Conservation (phyloP, 495 filamentous ascomycete species). For the Filosporella fistucella region DNA sequence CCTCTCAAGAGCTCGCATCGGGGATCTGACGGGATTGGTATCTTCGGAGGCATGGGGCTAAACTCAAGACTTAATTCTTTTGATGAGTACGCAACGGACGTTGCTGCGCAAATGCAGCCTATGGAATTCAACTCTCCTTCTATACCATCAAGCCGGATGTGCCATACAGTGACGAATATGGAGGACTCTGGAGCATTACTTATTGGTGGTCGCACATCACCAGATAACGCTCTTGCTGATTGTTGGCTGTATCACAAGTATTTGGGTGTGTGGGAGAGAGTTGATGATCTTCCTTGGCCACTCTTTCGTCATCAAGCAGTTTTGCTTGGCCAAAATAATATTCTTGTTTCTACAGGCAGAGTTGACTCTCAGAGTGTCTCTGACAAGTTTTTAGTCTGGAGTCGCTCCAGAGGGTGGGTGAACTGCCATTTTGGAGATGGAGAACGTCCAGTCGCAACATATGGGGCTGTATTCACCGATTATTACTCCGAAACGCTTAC, state of each 20-base stretch:
- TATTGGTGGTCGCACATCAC: conserved; percentile 75
- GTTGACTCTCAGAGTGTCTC: conserved; percentile 49
- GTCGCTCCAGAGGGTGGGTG: conserved; percentile 39
- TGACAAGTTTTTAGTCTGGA: conserved; percentile 63
- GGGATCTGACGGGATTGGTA: conserved; percentile 14
- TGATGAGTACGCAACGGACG: conserved; percentile 45
- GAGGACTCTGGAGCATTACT: conserved; percentile 50
- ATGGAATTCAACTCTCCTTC: not conserved
- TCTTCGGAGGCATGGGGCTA: conserved; percentile 57
- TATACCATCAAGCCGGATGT: conserved; percentile 57
- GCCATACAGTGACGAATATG: conserved; percentile 67
- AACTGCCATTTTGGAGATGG: conserved; percentile 26
- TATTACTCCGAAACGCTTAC: not conserved
- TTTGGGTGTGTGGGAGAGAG: conserved; percentile 49
- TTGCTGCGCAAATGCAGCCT: not conserved
- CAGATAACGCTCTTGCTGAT: conserved; percentile 57
- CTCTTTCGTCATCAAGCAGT: conserved; percentile 72
- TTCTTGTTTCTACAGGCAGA: conserved; percentile 71
- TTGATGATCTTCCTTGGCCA: conserved; percentile 55
- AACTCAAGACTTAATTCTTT: conserved; percentile 55
- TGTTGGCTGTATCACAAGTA: conserved; percentile 65
- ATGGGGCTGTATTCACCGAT: not conserved
- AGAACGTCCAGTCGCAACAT: conserved; percentile 39
- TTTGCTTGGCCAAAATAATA: conserved; percentile 37
- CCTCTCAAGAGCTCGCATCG: conserved; percentile 6